Evolutionary conservation across 345 rosid species (phyloP), one percentile per base, ranked within the genome.

Genomic region (Pistacia atlantica): DNA sequence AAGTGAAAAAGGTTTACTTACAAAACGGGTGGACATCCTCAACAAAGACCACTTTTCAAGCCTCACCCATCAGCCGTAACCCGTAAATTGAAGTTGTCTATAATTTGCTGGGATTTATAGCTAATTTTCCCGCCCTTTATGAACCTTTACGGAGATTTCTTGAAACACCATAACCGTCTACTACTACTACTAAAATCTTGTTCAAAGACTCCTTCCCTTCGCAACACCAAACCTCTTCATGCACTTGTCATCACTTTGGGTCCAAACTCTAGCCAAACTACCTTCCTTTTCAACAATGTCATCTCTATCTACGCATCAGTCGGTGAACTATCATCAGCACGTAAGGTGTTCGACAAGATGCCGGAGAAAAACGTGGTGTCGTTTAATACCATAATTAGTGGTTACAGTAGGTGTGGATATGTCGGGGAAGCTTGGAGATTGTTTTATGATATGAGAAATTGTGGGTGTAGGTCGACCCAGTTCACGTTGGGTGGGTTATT

Each of bases 261-360:
- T 8, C 67, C 83, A 13, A 72, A 73, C 63, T 75, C 83, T 35
- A 59, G 67, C 28, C 97, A 93, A 75, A 81, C 91, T 54, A 65
- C 89, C 71, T 92, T 69, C 70, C 42, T 93, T 48, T 60, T 64
- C 83, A 95, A 95, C 80, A 95, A 89, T 73, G 76, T 95, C 75
- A 82, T 92, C 10, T 57, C 71, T 0, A 42, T 77, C 0, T 92
- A 90, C 59, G 83, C 77, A 0, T 79, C 76, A 18, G 51, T 81
- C 14, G 84, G 84, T 2, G 86, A 87, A 17, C 73, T 87, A 11
- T 61, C 75, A 0, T 4, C 59, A 38, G 97, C 97, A 46, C 90
- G 78, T 33, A 83, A 84, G 59, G 79, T 90, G 90, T 92, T 95
- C 60, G 97, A 93, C 52, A 72, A 74, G 48, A 95, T 95, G 91